A percentile compares a stretch with the other conserved stretches of the same genome.
Conservation (phyloP, 2,329 filamentous ascomycete genomes). For the Coniella vitis region DNA sequence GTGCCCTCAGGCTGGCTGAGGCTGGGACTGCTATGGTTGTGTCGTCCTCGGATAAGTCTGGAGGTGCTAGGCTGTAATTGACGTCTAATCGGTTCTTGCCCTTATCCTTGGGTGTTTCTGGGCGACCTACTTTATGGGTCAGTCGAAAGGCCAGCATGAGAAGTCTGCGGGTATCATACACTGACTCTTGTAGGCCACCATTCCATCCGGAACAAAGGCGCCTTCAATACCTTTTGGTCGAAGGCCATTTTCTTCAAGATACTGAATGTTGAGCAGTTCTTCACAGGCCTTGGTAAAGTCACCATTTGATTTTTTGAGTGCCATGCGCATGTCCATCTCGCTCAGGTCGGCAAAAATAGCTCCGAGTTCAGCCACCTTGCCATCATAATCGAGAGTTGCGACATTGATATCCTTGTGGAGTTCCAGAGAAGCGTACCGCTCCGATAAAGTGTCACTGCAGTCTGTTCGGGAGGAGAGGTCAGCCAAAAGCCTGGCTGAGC, state of each 20-base stretch:
- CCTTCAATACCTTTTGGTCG: slow-evolving; percentile 72
- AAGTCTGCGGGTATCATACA: neutral
- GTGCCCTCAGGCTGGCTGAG: neutral
- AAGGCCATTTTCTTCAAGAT: slow-evolving; percentile 61
- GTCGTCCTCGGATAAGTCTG: slow-evolving; percentile 7
- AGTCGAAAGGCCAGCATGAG: slow-evolving; percentile 16
- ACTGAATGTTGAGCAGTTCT: slow-evolving; percentile 71
- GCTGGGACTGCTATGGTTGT: slow-evolving; percentile 6
- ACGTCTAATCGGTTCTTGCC: slow-evolving; percentile 12
- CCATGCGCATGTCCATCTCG: slow-evolving; percentile 56
- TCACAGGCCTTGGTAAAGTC: slow-evolving; percentile 68
- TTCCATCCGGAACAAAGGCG: slow-evolving; percentile 56
- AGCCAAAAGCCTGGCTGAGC: slow-evolving; percentile 9
- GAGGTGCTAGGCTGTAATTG: slow-evolving; percentile 10
- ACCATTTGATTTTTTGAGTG: slow-evolving; percentile 59
- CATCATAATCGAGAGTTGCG: slow-evolving; percentile 43
- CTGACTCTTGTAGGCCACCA: slow-evolving; percentile 27
- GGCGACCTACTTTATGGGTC: slow-evolving; percentile 3
- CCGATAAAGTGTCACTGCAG: slow-evolving; percentile 13
- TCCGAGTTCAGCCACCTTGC: slow-evolving; percentile 56
- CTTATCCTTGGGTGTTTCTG: slow-evolving; percentile 4
- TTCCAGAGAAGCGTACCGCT: slow-evolving; percentile 19
- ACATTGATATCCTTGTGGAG: slow-evolving; percentile 25
- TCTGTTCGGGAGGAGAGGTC: slow-evolving; percentile 12
- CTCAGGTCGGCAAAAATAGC: slow-evolving; percentile 68